Percentiles rank a stretch among this genome's conserved stretches.
phyloP scores from a whole-genome alignment of 116 monocot genomes.

The Trichopus zeylanicus region DNA sequence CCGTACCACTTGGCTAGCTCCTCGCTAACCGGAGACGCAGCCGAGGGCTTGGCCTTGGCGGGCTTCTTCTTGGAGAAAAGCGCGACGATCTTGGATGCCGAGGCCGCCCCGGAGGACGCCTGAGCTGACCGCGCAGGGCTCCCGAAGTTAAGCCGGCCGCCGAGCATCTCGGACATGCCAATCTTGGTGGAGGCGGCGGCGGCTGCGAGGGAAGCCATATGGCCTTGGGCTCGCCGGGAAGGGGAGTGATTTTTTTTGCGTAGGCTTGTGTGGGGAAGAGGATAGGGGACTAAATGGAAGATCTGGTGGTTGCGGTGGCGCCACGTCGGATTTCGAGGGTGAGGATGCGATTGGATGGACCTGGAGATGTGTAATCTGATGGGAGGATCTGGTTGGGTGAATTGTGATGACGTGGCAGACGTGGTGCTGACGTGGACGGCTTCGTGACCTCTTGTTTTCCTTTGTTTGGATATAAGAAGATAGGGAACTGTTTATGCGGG shows the following conservation, averaged over 20 bases:
- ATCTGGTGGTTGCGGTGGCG: slow-evolving; percentile 42
- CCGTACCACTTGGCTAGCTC: slow-evolving; percentile 99
- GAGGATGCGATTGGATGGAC: slow-evolving; percentile 38
- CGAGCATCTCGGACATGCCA: slow-evolving; percentile 69
- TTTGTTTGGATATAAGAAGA: slow-evolving; percentile 2
- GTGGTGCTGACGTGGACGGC: slow-evolving; percentile 30
- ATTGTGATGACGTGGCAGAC: slow-evolving; percentile 42
- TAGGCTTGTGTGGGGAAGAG: slow-evolving; percentile 1
- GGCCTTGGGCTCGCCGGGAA: neutral
- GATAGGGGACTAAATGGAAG: slow-evolving; percentile 42
- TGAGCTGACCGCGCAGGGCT: slow-evolving; percentile 15
- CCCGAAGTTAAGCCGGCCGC: slow-evolving; percentile 40
- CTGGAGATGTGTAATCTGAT: slow-evolving; percentile 26
- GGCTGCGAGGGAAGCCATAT: slow-evolving; percentile 3
- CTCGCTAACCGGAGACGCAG: slow-evolving; percentile 31
- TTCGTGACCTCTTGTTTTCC: neutral
- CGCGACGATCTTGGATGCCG: slow-evolving; percentile 40
- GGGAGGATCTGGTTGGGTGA: slow-evolving; percentile 35
- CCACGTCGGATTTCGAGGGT: slow-evolving; percentile 19
- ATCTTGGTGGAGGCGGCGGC: slow-evolving; percentile 33
- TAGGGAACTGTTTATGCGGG: no score
- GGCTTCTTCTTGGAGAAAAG: slow-evolving; percentile 67
- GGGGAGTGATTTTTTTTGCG: neutral
- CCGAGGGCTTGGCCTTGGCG: slow-evolving; percentile 36
- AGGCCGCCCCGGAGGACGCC: slow-evolving; percentile 10